Evolutionary conservation across 306 rosid genomes (phyloP).

Genomic region (Quercus dentata): DNA sequence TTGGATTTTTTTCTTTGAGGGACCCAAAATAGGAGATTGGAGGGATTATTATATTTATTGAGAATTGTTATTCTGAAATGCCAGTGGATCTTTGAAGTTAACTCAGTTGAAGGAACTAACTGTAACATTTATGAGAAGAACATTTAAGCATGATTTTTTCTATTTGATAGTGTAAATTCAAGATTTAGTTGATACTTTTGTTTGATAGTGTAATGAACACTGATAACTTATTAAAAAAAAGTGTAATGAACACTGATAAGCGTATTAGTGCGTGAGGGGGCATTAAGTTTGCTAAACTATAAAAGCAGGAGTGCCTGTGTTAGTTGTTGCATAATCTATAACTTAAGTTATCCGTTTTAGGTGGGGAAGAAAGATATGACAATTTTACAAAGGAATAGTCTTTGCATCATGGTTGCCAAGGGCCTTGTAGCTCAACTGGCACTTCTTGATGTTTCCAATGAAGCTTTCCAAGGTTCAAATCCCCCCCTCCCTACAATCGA

Average conservation of each 20-base stretch:
- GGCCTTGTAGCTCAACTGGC: no score
- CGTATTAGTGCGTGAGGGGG: not conserved
- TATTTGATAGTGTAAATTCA: not conserved
- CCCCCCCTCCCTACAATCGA: no score
- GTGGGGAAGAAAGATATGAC: not conserved
- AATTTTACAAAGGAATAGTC: not conserved
- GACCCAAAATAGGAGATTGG: not conserved
- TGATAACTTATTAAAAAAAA: no score
- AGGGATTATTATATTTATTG: not conserved
- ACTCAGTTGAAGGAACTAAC: not conserved
- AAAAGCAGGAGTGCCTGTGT: no score
- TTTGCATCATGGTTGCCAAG: not conserved
- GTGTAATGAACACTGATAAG: not conserved
- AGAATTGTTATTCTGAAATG: no score
- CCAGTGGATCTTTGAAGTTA: not conserved
- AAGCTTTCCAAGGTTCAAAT: no score
- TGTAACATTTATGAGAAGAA: not conserved
- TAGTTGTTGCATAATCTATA: not conserved
- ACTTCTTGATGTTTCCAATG: no score
- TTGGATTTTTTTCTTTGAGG: not conserved
- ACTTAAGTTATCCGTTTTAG: not conserved
- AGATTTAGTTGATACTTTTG: no score
- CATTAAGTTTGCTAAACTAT: no score
- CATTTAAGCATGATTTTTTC: not conserved
- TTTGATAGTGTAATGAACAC: no score